Evolutionary conservation across 2,329 filamentous ascomycete genomes (phyloP), one percentile per base, ranked within the genome.

Genomic region (Phaeomoniella chlamydospora): DNA sequence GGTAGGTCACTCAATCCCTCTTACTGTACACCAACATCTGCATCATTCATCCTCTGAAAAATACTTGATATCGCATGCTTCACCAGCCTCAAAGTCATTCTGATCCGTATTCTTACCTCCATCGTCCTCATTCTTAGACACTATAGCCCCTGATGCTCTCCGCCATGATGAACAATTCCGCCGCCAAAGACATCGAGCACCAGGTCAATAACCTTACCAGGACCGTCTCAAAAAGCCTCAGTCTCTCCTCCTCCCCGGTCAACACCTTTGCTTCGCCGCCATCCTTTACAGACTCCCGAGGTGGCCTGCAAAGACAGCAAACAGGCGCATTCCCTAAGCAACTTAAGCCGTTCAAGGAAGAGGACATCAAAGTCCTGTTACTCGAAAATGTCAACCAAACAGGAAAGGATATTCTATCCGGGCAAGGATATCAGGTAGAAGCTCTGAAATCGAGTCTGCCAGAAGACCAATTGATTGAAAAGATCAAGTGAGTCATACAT

Each of bases 401-500:
- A 15, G 90, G 90, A 11, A 74, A 77, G 49, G 77, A 92, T 33
- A 87, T 94, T 39, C 68, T 98, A 39, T 74, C 64, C 39, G 68
- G 65, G 38, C 87, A 98, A 61, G 90, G 90, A 40, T 98, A 98
- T 58, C 90, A 98, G 61, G 90, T 98, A 19, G 90, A 98, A 62
- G 74, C 77, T 34, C 64, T 88, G 45, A 98, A 94, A 67, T 78
- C 75, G 44, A 94, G 87, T 19, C 65, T 98, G 38, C 79, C 85
- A 0, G 90, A 98, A 56, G 85, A 90, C 48, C 72, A 96, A 62
- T 73, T 98, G 49, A 93, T 98, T 55, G 80, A 93, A 65, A 98
- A 94, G 71, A 98, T 98, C 54, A 74, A 77, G 83, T 88, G 54
- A 54, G 74, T 57, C 38, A 34, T 29, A 29, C 15, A 31, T 10